These are phyloP conservation scores for Leccinum obscurum DNA, from an alignment of 768 basidiomycete genomes.

Conservation along the genomic window DNA sequence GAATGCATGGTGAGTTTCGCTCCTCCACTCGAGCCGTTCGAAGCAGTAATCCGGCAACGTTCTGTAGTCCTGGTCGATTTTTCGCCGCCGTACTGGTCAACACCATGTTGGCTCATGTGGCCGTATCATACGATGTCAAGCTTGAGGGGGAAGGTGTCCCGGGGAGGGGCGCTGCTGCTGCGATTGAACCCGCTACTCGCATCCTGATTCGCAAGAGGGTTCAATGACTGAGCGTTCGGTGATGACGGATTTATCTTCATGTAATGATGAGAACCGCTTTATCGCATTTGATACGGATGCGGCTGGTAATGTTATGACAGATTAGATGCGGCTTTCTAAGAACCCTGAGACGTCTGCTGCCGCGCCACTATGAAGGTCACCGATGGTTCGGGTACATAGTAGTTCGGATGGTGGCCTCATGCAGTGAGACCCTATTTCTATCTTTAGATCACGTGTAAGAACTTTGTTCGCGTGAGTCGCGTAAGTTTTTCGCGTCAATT, in stretches of 20 bases:
- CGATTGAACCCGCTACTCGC: neutral
- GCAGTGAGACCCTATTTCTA: too few species aligned
- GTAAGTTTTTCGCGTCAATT: too few species aligned
- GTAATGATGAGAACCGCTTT: neutral
- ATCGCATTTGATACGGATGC: too few species aligned
- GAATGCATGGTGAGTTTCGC: neutral
- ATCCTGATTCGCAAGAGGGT: neutral
- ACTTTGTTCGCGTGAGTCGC: too few species aligned
- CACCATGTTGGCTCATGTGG: neutral
- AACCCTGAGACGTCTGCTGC: too few species aligned
- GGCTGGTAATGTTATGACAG: too few species aligned
- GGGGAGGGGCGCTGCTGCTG: neutral
- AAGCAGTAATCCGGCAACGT: too few species aligned
- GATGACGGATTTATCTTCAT: neutral
- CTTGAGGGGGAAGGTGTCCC: neutral
- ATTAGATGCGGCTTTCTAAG: too few species aligned
- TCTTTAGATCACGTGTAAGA: too few species aligned
- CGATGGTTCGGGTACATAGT: too few species aligned
- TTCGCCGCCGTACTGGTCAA: neutral
- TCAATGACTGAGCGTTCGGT: neutral
- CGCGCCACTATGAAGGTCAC: too few species aligned
- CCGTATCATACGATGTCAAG: neutral
- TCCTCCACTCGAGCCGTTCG: neutral
- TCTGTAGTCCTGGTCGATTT: neutral
- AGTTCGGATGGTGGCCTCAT: too few species aligned